Evolutionary conservation across 2,329 filamentous ascomycete genomes (phyloP), one percentile per base, ranked within the genome.

Genomic region (Ceratocystis cacaofunesta): DNA sequence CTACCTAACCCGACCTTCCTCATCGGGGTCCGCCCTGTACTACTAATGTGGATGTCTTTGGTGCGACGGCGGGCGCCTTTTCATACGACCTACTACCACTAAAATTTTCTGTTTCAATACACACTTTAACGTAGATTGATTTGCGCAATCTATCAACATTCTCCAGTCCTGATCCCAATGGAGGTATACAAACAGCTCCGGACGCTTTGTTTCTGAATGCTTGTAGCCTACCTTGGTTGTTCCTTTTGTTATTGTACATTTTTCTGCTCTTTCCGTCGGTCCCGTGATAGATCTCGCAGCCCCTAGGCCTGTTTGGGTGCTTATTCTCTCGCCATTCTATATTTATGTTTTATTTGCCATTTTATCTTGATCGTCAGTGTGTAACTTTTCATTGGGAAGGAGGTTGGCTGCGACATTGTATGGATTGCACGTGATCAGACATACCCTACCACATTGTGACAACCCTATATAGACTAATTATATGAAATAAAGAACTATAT

Each of bases 61-160:
- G 58, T 62, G 66, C 63, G 66, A 65, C 58, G 66, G 60, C 63
- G 66, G 63, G 66, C 63, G 63, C 60, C 36, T 57, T 60, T 41
- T 46, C 36, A 25, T 60, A 67, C 60, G 57, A 65, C 60, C 36
- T 63, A 48, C 36, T 61, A 48, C 63, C 44, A 65, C 52, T 62
- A 67, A 65, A 67, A 65, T 63, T 36, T 32, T 12, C 30, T 67
- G 61, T 64, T 67, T 63, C 50, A 67, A 65, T 65, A 67, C 63
- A 67, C 50, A 63, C 50, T 41, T 41, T 30, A 30, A 32, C 22
- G 25, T 43, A 22, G 28, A 60, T 32, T 46, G 61, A 62, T 62
- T 41, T 32, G 61, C 61, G 41, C 43, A 36, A 60, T 58, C 25
- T 46, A 32, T 19, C 63, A 64, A 32, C 12, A n/a, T 48, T 48